Evolutionary conservation across 176 grass and related monocot genomes (phyloP), one percentile per base, ranked within the genome.

Genomic region (Secale cereale): DNA sequence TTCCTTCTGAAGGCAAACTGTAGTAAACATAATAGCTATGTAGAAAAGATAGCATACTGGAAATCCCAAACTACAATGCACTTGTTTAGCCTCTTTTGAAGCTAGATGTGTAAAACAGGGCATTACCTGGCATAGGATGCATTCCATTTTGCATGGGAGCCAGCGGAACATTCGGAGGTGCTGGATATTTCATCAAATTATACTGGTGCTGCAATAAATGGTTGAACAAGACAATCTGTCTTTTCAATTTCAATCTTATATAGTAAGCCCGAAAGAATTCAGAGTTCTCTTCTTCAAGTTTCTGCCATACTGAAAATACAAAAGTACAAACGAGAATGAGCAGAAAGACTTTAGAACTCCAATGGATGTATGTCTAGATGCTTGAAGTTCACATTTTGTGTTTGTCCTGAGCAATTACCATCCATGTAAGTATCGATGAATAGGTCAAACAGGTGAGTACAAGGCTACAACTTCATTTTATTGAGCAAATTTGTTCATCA

Each of bases 231-330:
- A 92, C 88, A 79, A 99, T 99, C 75, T 99, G 97, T 46, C 73
- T 94, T 86, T 97, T 99, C 90, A 99, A 83, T 89, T 94, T 97
- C 78, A 99, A 84, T 57, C 97, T 91, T 92, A 99, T 97, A 81
- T 97, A 97, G 77, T 99, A 99, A 83, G 94, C 94, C 69, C 86
- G 82, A 86, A 99, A 99, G 81, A 99, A 99, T 57, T 99, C 97
- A 15, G 90, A 86, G 59, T 99, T 99, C 78, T 99, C 94, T 90
- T 99, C 97, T 83, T 99, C 97, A 2, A 99, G 93, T 83, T 99
- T 99, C 84, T 99, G 94, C 97, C 97, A 99, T 77, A 99, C 97
- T 99, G 90, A 88, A 93, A 40, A 89, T 22, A 77, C 35, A 74
- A 78, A 82, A 65, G 78, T 39, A 82, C 65, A 54, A 80, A 82